Base-by-base conservation (phyloP, 305 asterid species). In the Fraxinus latifolia region DNA sequence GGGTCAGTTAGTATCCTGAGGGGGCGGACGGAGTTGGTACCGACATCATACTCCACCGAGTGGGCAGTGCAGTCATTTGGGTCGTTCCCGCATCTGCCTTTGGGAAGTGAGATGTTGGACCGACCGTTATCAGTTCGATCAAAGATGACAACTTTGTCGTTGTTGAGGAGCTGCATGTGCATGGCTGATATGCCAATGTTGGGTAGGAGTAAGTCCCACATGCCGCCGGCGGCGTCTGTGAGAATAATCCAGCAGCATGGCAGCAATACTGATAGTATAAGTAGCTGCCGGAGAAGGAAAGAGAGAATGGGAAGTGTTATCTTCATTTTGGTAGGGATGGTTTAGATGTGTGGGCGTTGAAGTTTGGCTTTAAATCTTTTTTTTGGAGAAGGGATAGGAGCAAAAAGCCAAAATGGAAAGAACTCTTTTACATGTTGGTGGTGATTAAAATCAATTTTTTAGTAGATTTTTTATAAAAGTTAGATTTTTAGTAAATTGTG, bases 91-190 rank as follows among this genome's bases (percentile, higher is more conserved):
- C 89, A 86, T 25, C 55, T 84, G n/a, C 85, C 89, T 37, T 33
- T 34, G 7, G 89, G 89, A 34, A 86, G 50, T 0, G 89, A 81
- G 79, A 86, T 81, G 53, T 86, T 84, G 19, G 89, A 86, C 5
- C 29, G 42, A 4, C 89, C 89, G 25, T 70, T 77, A 53, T 86
- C 82, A 2, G 87, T 84, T 17, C 82, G 83, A 47, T 86, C 89
- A 19, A 76, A 86, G 7, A 84, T 81, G 84, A 86, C 7, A 2
- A 84, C 84, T 77, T 29, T 37, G 65, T 86, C 87, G 58, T 79
- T 81, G 80, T 81, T 37, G 84, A 86, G 86, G 60, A 86, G 89
- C 36, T 86, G 89, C 87, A 86, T 84, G 87, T 86, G 89, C 87
- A 86, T 86, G 82, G 89, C 89, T 3, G 84, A 76, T 2, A 86